Base-by-base conservation (phyloP, 805 yeast species). In the Torulaspora franciscae region DNA sequence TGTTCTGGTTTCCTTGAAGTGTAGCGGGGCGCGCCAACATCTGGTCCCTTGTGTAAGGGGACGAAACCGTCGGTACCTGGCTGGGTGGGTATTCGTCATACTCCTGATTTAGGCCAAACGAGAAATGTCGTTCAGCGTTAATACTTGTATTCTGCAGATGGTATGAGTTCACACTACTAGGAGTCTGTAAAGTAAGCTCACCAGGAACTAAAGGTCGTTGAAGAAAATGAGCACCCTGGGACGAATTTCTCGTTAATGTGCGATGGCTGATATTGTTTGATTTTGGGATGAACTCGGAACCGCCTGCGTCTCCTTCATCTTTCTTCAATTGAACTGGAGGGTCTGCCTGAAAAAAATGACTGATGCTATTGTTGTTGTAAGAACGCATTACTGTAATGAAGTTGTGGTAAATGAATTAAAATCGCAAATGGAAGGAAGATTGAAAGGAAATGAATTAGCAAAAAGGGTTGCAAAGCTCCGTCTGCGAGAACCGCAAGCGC, bases 61-160 rank as follows among this genome's bases (percentile, higher is more conserved):
- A 50, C 15, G 55, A 46, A 8, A 45, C 40, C 5, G 50, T 42
- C 8, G 57, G 51, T 8, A 47, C 28, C n/a, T 45, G 54, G 37
- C 56, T 50, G 14, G 46, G 25, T 11, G 50, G 28, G 25, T 40
- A 43, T 7, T 52, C 37, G 5, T 46, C 52, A 26, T 40, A 27
- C 14, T 36, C 40, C 13, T 44, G 45, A 11, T 42, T 24, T 6
- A 42, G 25, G 3, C 52, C 52, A 43, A 50, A 50, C 9, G 44
- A 37, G 8, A 13, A 17, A 10, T 42, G 44, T 10, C 39, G 46
- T 7, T 29, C 25, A 10, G 30, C 35, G 24, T n/a, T 33, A 10
- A 19, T 14, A 14, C 30, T 30, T 9, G 35, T 30, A 7, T 48
- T 35, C 4, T 35, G 37, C 4, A 29, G 30, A n/a, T 42, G 17